Evolutionary conservation across 2,329 filamentous ascomycete genomes (phyloP).

Genomic region (Cercospora sp.): DNA sequence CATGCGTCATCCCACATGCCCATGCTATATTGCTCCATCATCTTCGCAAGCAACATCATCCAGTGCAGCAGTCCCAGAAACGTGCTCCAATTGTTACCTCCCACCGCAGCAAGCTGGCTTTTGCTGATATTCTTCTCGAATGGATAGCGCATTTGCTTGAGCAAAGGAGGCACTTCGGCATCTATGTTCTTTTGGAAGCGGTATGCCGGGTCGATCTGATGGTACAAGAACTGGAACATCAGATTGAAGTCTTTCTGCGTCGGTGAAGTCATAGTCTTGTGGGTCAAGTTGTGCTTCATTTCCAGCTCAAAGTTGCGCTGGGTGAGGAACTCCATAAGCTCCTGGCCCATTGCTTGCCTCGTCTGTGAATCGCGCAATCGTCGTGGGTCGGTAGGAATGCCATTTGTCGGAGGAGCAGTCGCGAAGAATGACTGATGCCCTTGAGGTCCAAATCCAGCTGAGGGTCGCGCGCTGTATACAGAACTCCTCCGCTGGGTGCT

Average conservation of each 20-base stretch:
- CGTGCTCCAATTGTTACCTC: constrained; percentile 94
- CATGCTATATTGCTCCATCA: constrained; percentile 79
- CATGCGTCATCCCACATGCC: constrained; percentile 89
- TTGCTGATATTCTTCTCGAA: constrained; percentile 96
- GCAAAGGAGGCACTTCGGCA: constrained; percentile 85
- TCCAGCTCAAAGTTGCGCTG: constrained; percentile 97
- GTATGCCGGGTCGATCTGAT: constrained; percentile 90
- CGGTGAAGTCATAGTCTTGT: constrained; percentile 87
- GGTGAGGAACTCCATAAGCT: constrained; percentile 86
- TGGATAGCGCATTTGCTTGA: constrained; percentile 92
- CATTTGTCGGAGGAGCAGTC: constrained; percentile 76
- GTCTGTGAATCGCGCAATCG: constrained; percentile 79
- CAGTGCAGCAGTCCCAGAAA: constrained; percentile 93
- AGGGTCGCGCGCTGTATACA: constrained; percentile 57
- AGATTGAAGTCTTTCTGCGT: constrained; percentile 98
- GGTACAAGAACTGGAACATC: constrained; percentile 98
- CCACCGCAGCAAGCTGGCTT: constrained; percentile 90
- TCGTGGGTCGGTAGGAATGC: constrained; percentile 81
- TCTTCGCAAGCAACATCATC: constrained; percentile 97
- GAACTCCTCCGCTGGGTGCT: constrained; percentile 72
- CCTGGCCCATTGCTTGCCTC: constrained; percentile 79
- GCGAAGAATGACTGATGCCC: constrained; percentile 92
- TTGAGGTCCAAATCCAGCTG: constrained; percentile 60
- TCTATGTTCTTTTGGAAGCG: constrained; percentile 93
- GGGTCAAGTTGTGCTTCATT: constrained; percentile 90